phyloP scores from a whole-genome alignment of 257 asterid species.

The Solanum piurae region DNA sequence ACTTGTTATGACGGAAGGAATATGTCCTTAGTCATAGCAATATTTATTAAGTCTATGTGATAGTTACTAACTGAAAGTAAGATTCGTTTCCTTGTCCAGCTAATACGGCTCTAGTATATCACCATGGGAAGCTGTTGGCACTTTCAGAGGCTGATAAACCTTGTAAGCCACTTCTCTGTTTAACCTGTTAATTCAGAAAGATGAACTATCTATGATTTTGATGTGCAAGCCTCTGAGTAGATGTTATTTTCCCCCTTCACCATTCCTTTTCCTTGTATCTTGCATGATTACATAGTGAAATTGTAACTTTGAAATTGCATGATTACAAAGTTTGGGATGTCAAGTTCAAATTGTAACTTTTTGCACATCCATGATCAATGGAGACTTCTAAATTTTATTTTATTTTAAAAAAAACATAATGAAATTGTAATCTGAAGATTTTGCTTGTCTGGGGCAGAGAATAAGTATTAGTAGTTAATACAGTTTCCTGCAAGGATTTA shows the following conservation, averaged over 20 bases:
- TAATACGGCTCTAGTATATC: slow-evolving; percentile 84
- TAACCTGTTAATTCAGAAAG: not conserved
- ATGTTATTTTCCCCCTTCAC: not conserved
- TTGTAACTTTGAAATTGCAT: not conserved
- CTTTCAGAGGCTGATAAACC: slow-evolving; percentile 92
- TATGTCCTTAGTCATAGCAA: not conserved
- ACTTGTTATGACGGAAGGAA: not conserved
- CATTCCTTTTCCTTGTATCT: not conserved
- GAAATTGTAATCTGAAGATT: not conserved
- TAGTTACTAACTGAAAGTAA: slow-evolving; percentile 3
- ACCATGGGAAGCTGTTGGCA: slow-evolving; percentile 89
- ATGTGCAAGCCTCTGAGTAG: not conserved
- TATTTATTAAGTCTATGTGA: not conserved
- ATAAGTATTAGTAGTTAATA: not conserved
- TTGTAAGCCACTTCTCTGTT: slow-evolving; percentile 44
- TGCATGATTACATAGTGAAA: not conserved
- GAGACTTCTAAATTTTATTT: too few relatives aligned
- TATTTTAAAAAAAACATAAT: not conserved
- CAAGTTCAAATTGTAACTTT: too few relatives aligned
- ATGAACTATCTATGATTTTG: not conserved
- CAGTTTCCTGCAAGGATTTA: not conserved
- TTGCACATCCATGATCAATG: too few relatives aligned
- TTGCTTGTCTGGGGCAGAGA: not conserved
- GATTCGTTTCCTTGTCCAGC: slow-evolving; percentile 43
- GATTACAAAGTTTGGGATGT: too few relatives aligned